phyloP scores from a whole-genome alignment of 768 basidiomycete species.

The Boletus rex-veris region DNA sequence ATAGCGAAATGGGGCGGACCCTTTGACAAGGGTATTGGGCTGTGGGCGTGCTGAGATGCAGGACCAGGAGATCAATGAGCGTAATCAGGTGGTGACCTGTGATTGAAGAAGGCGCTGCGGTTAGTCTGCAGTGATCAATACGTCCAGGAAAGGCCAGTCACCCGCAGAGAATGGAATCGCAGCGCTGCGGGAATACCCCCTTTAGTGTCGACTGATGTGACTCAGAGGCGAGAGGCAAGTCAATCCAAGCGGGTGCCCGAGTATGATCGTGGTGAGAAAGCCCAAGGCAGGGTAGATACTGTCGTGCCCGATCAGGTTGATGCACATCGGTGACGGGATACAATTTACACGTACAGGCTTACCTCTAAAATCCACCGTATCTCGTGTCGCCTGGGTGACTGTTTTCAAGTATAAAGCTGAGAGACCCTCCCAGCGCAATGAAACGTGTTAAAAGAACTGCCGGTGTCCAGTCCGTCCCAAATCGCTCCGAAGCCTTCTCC shows the following conservation, averaged over 20 bases:
- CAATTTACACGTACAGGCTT: constrained; percentile 11
- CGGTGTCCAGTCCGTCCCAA: constrained; percentile 1
- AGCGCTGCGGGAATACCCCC: constrained; percentile 14
- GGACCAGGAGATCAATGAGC: constrained; percentile 15
- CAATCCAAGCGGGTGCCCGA: constrained; percentile 6
- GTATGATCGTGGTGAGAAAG: constrained; percentile 18
- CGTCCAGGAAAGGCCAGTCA: constrained; percentile 15
- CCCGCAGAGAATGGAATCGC: constrained; percentile 21
- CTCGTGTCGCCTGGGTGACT: constrained; percentile 28
- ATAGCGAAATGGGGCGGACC: constrained; percentile 5
- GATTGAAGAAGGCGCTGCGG: constrained; percentile 27
- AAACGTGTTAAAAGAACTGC: constrained; percentile 4
- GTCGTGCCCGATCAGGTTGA: constrained; percentile 17
- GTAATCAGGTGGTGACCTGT: constrained; percentile 15
- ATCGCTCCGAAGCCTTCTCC: constrained; percentile 8
- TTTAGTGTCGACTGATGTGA: constrained; percentile 15
- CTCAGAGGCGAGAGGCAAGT: constrained; percentile 3
- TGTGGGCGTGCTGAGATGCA: constrained; percentile 21
- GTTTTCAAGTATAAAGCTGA: constrained; percentile 24
- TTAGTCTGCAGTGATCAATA: constrained; percentile 12
- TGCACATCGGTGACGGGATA: constrained; percentile 11
- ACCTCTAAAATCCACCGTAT: constrained; percentile 3
- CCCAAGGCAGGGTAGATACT: constrained; percentile 16
- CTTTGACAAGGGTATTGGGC: constrained; percentile 19
- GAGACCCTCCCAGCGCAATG: neutral